phyloP scores from a whole-genome alignment of 2,329 filamentous ascomycete genomes.

The Scedosporium boydii region DNA sequence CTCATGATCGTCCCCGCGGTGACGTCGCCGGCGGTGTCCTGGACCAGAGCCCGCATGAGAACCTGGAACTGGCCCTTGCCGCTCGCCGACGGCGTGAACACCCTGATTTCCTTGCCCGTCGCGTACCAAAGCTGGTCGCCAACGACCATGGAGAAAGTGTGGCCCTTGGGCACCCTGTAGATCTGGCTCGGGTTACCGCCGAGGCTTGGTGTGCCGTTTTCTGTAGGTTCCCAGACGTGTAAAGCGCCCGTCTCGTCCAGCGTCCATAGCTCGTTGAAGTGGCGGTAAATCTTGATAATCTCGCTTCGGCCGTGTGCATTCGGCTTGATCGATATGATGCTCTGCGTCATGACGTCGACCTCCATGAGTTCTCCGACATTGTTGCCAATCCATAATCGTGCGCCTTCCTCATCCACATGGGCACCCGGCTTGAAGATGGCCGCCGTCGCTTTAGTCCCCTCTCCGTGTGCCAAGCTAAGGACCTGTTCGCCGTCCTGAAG shows the following conservation, averaged over 20 bases:
- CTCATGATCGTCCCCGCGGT: constrained; percentile 72
- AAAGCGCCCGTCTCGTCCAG: constrained; percentile 82
- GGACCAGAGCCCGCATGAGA: constrained; percentile 57
- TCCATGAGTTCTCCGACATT: constrained; percentile 83
- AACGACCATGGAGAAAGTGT: constrained; percentile 83
- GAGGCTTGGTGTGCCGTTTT: constrained; percentile 62
- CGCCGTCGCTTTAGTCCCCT: constrained; percentile 73
- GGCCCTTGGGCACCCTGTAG: constrained; percentile 69
- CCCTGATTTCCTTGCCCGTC: constrained; percentile 73
- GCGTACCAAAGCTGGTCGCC: constrained; percentile 82
- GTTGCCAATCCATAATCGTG: constrained; percentile 80
- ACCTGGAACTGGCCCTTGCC: constrained; percentile 66
- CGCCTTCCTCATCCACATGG: constrained; percentile 71
- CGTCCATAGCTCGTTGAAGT: constrained; percentile 87
- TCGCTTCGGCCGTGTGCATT: constrained; percentile 70
- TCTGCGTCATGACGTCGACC: constrained; percentile 68
- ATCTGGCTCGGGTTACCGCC: constrained; percentile 60
- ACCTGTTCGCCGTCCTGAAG: constrained; percentile 70
- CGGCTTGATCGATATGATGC: constrained; percentile 56
- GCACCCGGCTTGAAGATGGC: constrained; percentile 77
- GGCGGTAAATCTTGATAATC: constrained; percentile 75
- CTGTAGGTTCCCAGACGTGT: constrained; percentile 76
- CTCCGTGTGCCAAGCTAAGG: constrained; percentile 73
- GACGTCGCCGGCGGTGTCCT: constrained; percentile 72
- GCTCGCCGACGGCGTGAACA: constrained; percentile 67